Evolutionary conservation across 2,329 filamentous ascomycete genomes (phyloP), one percentile per base, ranked within the genome.

Genomic region (Onygenales sp.): DNA sequence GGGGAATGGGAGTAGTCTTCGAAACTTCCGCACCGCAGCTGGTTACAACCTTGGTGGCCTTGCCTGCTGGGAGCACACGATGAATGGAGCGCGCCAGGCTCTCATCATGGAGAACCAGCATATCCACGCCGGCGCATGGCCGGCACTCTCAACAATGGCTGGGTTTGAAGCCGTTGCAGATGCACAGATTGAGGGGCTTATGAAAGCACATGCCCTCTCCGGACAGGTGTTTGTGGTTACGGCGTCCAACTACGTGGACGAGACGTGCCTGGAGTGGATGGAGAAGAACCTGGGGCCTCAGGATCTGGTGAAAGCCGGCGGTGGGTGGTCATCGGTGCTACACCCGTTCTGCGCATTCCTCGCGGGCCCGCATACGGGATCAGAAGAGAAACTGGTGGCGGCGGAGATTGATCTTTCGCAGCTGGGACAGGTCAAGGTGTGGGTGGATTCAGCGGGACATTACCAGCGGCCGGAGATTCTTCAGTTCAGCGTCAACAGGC

Each of bases 171-270:
- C 56, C 0, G 66, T 69, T 5, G 72, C 71, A 2, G 66, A 72
- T 55, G 63, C 63, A n/a, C 72, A 75, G 60, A 75, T 76, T 51
- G 73, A 76, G 62, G 72, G 69, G 5, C 57, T 75, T 38, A 75
- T 75, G 72, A 75, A 75, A 61, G 61, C 63, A 5, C 73, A 75
- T 55, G 72, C 74, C 2, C 54, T 75, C 27, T 74, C 72, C 1
- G 72, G 67, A 11, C 73, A 76, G 54, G 69, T 71, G 2, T 76
- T 74, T 51, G 73, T 74, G 21, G 60, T 75, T 33, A 65, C 64
- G 1, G 72, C 72, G 2, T 68, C 66, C 6, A 72, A 71, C 51
- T 74, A 73, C 33, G 69, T 76, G 2, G 72, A 75, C 38, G 63
- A 72, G 10, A 61, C 56, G 2, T 75, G 72, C 41, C 59, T 75